Base-by-base conservation (phyloP, 352 stramenopile species). In the Phytophthora podocarpi region DNA sequence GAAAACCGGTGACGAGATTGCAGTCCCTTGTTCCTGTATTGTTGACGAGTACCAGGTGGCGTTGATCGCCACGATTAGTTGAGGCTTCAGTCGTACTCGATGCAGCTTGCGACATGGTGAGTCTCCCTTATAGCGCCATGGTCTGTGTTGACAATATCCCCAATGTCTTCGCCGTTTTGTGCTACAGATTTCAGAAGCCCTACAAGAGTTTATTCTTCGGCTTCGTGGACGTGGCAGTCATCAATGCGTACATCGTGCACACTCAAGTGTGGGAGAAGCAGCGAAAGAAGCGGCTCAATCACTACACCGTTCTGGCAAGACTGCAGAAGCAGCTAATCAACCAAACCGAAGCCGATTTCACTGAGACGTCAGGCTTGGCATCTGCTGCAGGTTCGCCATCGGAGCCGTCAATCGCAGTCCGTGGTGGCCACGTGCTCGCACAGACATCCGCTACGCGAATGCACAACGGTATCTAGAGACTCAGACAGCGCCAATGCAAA, bases 171-270 rank as follows among this genome's bases (percentile, higher is more conserved):
- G n/a, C 20, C 43, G 28, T 30, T 43, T 9, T 21, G 23, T 39
- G 21, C 16, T 20, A 3, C 10, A 62, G 43, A 20, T 62, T 49
- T 18, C 32, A 35, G 9, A 62, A 62, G 24, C 67, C 62, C 59
- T 64, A 67, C 66, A 67, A 70, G 15, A 49, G 32, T 9, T 4
- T 55, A 2, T 62, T 54, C 2, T 30, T 74, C 1, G 59, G 45
- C 0, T 8, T 74, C 1, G 35, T 74, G 1, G 59, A 74, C 32
- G 67, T 70, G 54, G 49, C 54, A 1, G 15, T 73, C 4, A 24
- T 69, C 2, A 74, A 74, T 20, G 32, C 37, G 1, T 67, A 62
- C 36, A 53, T 70, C 31, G 31, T 67, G 0, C 21, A 65, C 24
- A n/a, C 28, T 1, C 21, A 16, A 2, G 4, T 53, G 6, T 53